These are phyloP conservation scores for Eurotiales sp. DNA, from an alignment of 2,329 filamentous ascomycete species.

Conservation along the genomic window DNA sequence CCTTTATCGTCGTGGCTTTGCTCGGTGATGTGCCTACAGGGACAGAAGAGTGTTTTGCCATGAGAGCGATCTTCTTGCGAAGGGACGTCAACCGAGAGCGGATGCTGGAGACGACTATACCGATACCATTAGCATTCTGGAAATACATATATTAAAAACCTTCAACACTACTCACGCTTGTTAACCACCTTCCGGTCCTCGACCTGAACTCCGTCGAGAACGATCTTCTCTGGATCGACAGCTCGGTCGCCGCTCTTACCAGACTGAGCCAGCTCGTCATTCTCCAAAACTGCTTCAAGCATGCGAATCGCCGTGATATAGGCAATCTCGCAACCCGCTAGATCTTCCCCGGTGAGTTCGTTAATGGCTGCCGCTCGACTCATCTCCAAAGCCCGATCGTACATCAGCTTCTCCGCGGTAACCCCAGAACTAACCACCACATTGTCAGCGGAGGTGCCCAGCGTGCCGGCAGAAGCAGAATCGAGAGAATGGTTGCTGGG, in stretches of 20 bases:
- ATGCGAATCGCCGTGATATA: slow-evolving; percentile 92
- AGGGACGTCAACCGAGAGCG: slow-evolving; percentile 45
- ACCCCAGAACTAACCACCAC: slow-evolving; percentile 83
- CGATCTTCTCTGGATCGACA: slow-evolving; percentile 31
- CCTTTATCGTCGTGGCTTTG: slow-evolving; percentile 28
- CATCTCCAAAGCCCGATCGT: slow-evolving; percentile 96
- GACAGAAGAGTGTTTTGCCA: slow-evolving; percentile 45
- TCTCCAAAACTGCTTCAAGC: slow-evolving; percentile 90
- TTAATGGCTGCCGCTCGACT: slow-evolving; percentile 90
- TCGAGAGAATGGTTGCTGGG: slow-evolving; percentile 69
- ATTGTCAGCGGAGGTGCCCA: slow-evolving; percentile 67
- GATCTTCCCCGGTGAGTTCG: slow-evolving; percentile 87
- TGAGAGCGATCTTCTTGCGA: slow-evolving; percentile 47
- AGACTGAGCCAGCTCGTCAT: slow-evolving; percentile 56
- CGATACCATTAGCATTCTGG: neutral
- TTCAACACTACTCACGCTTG: slow-evolving; percentile 47
- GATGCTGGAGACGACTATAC: slow-evolving; percentile 48
- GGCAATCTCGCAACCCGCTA: slow-evolving; percentile 82
- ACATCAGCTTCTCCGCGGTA: slow-evolving; percentile 96
- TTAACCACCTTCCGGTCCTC: slow-evolving; percentile 48
- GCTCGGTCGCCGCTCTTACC: slow-evolving; percentile 22
- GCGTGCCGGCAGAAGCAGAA: slow-evolving; percentile 53
- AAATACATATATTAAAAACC: neutral
- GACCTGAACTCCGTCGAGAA: slow-evolving; percentile 42
- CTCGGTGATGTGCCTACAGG: slow-evolving; percentile 28